Conservation (phyloP, 1,284 basidiomycete species). For the Phellinidium pouzarii region DNA sequence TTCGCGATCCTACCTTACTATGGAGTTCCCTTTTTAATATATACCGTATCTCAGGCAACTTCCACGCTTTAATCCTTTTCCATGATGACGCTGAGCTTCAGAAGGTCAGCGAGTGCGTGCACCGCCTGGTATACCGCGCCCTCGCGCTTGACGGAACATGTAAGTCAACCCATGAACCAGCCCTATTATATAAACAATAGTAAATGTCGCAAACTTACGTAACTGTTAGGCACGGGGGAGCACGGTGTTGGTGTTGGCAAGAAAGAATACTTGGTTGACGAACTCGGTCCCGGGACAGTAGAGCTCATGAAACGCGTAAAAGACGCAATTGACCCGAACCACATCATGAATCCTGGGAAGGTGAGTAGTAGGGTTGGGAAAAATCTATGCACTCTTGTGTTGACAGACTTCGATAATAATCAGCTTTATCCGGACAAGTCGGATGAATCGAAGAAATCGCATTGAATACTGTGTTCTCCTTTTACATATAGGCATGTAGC, state of each 20-base stretch:
- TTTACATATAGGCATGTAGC: no score
- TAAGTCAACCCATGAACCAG: conserved; percentile 11
- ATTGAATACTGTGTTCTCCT: no score
- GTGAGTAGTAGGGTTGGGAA: conserved; percentile 21
- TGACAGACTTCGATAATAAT: background rate
- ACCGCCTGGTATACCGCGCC: conserved; percentile 30
- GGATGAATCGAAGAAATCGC: conserved; percentile 4
- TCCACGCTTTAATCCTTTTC: conserved; percentile 28
- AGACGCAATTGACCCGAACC: conserved; percentile 33
- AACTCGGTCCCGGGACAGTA: conserved; percentile 39
- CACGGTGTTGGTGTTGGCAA: conserved; percentile 41
- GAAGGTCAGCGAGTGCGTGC: conserved; percentile 27
- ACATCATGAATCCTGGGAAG: conserved; percentile 40
- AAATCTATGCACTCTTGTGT: background rate
- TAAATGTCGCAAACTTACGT: background rate
- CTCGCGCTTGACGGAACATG: conserved; percentile 31
- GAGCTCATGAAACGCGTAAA: conserved; percentile 41
- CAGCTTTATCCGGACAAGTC: conserved; percentile 18
- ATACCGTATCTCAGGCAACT: conserved; percentile 23
- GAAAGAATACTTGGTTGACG: conserved; percentile 34
- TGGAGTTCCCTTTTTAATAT: conserved; percentile 18
- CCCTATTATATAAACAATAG: background rate
- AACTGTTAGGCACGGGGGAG: conserved; percentile 28
- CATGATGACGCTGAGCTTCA: conserved; percentile 26
- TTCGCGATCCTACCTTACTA: conserved; percentile 34